Conservation (phyloP, 352 stramenopile genomes). For the Phytophthora fragariaefolia region DNA sequence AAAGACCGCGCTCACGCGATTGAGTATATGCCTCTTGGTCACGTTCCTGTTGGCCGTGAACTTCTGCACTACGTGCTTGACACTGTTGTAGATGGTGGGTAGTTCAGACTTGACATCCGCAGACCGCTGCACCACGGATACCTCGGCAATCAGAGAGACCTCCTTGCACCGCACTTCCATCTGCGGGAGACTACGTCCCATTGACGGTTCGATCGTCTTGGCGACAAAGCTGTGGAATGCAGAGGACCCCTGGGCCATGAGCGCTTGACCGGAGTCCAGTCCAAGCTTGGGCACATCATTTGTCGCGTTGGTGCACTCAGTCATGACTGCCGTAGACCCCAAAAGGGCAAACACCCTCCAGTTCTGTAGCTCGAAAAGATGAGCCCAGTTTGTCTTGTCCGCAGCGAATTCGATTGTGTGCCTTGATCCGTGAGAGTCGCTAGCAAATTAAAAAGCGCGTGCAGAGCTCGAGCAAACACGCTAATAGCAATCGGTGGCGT, state of each 20-base stretch:
- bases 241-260: slow-evolving; percentile 30
- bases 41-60: slow-evolving; percentile 3
- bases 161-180: slow-evolving; percentile 46
- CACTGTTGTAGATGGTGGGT: slow-evolving; percentile 36
- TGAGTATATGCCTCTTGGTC: slow-evolving; percentile 31
- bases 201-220: slow-evolving; percentile 25
- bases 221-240: slow-evolving; percentile 35
- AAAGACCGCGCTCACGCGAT: slow-evolving; percentile 35
- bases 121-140: slow-evolving; percentile 18
- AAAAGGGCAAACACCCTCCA: too few species aligned
- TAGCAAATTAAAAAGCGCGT: slow-evolving; percentile 18
- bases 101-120: slow-evolving; percentile 21
- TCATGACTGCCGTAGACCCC: too few species aligned
- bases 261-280: slow-evolving; percentile 9
- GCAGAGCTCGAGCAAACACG: slow-evolving; percentile 18
- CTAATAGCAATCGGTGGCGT: not conserved
- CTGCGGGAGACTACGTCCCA: slow-evolving; percentile 30
- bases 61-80: slow-evolving; percentile 20
- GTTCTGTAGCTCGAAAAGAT: not conserved
- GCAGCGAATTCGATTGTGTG: slow-evolving; percentile 17
- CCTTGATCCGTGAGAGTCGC: not conserved
- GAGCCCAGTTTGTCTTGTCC: not conserved
- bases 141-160: slow-evolving; percentile 34
- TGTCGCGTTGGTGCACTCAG: too few species aligned
- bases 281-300: slow-evolving; percentile 3